phyloP scores from a whole-genome alignment of 345 rosid genomes.

The Linum trigynum region DNA sequence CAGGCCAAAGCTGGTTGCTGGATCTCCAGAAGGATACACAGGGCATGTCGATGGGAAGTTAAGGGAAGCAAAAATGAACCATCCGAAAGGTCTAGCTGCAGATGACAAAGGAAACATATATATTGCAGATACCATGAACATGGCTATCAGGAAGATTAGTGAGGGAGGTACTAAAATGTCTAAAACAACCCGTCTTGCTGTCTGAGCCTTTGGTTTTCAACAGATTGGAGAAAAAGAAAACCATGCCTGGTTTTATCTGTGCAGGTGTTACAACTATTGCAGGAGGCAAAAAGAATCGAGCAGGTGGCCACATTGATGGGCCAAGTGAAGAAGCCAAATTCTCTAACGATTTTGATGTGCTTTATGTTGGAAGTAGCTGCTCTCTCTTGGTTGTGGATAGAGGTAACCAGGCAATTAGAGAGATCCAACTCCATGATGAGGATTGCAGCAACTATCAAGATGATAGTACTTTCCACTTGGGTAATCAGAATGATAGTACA shows the following conservation, averaged over 20 bases:
- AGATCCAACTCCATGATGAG: constrained; percentile 67
- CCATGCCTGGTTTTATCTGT: background rate
- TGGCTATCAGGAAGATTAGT: constrained; percentile 26
- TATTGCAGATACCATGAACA: constrained; percentile 26
- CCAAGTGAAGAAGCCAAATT: constrained; percentile 76
- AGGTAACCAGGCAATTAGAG: constrained; percentile 80
- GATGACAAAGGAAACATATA: constrained; percentile 25
- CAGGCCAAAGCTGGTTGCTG: constrained; percentile 25
- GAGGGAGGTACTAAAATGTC: constrained; percentile 13
- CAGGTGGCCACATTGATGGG: constrained; percentile 67
- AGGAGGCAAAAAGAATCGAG: constrained; percentile 63
- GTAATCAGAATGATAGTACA: constrained; percentile 38
- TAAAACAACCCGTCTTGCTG: background rate
- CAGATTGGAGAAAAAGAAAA: background rate
- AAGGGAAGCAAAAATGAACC: constrained; percentile 26
- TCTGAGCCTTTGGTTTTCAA: background rate
- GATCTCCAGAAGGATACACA: constrained; percentile 22
- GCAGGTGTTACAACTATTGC: constrained; percentile 90
- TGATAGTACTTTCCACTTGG: constrained; percentile 14
- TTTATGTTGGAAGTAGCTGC: constrained; percentile 64
- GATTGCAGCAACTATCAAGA: constrained; percentile 63
- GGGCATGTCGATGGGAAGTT: constrained; percentile 28
- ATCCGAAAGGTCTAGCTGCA: constrained; percentile 23
- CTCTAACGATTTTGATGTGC: constrained; percentile 77
- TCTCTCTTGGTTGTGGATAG: constrained; percentile 78